Evolutionary conservation across 2,329 filamentous ascomycete genomes (phyloP).

Genomic region (Emergomyces orientalis): DNA sequence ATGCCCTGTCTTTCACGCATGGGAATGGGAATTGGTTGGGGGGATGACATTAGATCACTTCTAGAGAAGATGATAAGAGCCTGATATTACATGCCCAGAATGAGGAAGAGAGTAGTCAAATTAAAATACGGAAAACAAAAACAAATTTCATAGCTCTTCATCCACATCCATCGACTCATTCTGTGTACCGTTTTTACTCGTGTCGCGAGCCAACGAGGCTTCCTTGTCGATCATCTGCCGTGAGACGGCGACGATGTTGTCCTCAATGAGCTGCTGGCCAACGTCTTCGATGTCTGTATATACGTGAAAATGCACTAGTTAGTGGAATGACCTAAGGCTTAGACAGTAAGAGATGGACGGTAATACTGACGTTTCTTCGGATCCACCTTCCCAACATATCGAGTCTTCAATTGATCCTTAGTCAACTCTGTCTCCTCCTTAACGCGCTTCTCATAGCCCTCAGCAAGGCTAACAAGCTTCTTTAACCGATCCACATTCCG

Average conservation of each 20-base stretch:
- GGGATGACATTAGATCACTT: neutral
- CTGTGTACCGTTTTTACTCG: constrained; percentile 38
- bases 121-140: constrained; percentile 1
- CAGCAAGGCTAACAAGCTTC: constrained; percentile 77
- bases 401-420: constrained; percentile 95
- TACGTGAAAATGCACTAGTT: neutral
- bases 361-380: constrained; percentile 76
- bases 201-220: constrained; percentile 71
- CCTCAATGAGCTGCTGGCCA: constrained; percentile 92
- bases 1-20: neutral
- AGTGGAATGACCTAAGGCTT: neutral
- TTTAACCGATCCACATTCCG: constrained; percentile 83
- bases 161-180: constrained; percentile 59
- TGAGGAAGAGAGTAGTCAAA: neutral
- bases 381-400: constrained; percentile 97
- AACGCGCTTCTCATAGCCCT: constrained; percentile 96
- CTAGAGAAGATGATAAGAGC: neutral
- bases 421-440: constrained; percentile 97
- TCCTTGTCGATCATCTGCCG: constrained; percentile 99
- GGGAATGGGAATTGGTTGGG: neutral
- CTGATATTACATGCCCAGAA: constrained; percentile 1
- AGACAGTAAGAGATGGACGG: neutral
- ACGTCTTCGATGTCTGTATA: constrained; percentile 74
- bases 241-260: constrained; percentile 98
- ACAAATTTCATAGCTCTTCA: constrained; percentile 41